These are phyloP conservation scores for Cyclospora cayetanensis DNA, from an alignment of 169 alveolate genomes.

Conservation along the genomic window DNA sequence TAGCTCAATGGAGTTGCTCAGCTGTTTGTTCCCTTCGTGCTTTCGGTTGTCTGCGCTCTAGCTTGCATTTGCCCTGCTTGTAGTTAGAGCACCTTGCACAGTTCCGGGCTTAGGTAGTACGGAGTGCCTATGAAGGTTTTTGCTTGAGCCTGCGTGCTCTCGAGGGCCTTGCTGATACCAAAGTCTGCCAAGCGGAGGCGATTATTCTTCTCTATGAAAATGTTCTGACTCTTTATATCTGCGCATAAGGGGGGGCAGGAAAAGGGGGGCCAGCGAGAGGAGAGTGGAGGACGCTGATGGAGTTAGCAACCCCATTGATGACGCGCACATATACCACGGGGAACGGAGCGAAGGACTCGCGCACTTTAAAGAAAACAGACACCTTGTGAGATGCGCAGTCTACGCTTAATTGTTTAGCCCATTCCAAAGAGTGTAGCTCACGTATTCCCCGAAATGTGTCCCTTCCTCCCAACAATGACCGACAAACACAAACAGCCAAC, in stretches of 20 bases:
- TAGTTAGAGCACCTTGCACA: slow-evolving; percentile 90
- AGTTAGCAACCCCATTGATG: not conserved
- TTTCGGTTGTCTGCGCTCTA: not conserved
- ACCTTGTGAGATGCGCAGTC: too few relatives aligned
- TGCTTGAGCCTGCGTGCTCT: slow-evolving; percentile 95
- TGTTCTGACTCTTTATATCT: slow-evolving; percentile 91
- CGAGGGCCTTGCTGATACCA: slow-evolving; percentile 94
- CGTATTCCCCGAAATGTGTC: too few relatives aligned
- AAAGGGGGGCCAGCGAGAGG: not conserved
- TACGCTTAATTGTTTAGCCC: too few relatives aligned
- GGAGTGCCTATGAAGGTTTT: slow-evolving; percentile 99
- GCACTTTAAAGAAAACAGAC: too few relatives aligned
- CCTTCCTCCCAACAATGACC: too few relatives aligned
- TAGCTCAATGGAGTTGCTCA: too few relatives aligned
- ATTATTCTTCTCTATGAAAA: slow-evolving; percentile 88
- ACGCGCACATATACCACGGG: too few relatives aligned
- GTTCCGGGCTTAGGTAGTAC: slow-evolving; percentile 99
- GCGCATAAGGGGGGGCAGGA: not conserved
- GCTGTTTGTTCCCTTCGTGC: not conserved
- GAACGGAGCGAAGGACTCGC: too few relatives aligned
- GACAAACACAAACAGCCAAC: too few relatives aligned
- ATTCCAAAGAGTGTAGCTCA: too few relatives aligned
- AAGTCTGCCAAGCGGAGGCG: slow-evolving; percentile 93
- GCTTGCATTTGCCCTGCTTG: not conserved
- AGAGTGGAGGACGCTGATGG: not conserved